A percentile compares a stretch with the other conserved stretches of the same genome.
phyloP scores from a whole-genome alignment of 1,139 yeast genomes.

The Geotrichum bryndzae region DNA sequence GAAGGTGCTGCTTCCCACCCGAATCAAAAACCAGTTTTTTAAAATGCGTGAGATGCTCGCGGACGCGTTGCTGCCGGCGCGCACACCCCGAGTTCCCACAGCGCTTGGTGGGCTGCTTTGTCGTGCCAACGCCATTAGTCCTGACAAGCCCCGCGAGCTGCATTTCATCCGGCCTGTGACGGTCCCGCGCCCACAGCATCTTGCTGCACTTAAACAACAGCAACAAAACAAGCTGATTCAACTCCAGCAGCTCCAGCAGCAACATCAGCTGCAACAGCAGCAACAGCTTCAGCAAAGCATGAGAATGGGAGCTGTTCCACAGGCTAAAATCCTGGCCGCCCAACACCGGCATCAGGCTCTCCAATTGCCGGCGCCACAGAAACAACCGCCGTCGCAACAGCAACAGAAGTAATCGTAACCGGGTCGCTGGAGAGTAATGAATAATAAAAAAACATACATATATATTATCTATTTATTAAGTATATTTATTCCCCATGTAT shows the following conservation, averaged over 20 bases:
- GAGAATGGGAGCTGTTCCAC: not conserved
- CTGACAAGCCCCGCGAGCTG: conserved; percentile 9
- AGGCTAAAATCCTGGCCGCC: not conserved
- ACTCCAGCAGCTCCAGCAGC: conserved; percentile 27
- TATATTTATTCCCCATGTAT: not conserved
- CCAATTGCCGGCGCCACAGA: conserved; percentile 34
- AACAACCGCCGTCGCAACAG: conserved; percentile 29
- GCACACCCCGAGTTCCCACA: conserved; percentile 1
- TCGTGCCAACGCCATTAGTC: conserved; percentile 12
- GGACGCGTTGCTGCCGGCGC: conserved; percentile 27
- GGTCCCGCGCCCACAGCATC: conserved; percentile 15
- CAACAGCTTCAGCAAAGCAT: conserved; percentile 5
- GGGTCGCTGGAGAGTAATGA: conserved; percentile 22
- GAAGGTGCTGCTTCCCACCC: conserved; percentile 61
- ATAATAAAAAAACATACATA: conserved; percentile 20
- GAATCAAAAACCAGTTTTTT: conserved; percentile 62
- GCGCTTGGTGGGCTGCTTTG: conserved; percentile 15
- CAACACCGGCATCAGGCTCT: conserved; percentile 18
- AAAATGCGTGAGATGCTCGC: conserved; percentile 54
- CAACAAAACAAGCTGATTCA: conserved; percentile 20
- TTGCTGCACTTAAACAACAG: conserved; percentile 35
- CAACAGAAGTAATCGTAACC: conserved; percentile 24
- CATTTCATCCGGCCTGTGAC: conserved; percentile 13
- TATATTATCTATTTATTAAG: conserved; percentile 11
- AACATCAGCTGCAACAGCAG: conserved; percentile 35